Conservation (phyloP, 768 basidiomycete genomes). For the Tulasnella sp. region DNA sequence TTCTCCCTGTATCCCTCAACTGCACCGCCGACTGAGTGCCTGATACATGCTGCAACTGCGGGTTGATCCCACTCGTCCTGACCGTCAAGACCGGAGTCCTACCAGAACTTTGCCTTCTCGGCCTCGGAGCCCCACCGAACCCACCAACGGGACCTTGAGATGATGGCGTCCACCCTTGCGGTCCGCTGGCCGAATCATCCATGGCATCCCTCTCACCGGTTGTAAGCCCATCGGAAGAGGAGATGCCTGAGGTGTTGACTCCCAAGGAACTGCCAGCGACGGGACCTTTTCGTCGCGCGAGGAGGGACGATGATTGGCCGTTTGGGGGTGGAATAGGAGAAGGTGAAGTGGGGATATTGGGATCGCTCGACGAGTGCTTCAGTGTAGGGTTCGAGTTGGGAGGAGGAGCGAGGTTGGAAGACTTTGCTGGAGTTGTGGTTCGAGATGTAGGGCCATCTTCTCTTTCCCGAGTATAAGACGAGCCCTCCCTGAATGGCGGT, state of each 20-base stretch:
- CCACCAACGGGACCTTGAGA: no score
- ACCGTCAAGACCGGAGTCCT: constrained; percentile 1
- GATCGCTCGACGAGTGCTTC: not conserved
- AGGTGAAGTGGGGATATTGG: not conserved
- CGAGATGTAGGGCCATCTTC: no score
- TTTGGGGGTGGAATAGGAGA: not conserved
- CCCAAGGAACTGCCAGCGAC: not conserved
- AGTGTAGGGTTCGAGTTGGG: not conserved
- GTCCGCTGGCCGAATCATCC: no score
- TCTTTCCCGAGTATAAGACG: no score
- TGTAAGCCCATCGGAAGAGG: not conserved
- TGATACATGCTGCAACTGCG: no score
- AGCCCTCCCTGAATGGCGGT: no score
- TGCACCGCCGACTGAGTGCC: no score
- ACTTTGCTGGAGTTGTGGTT: not conserved
- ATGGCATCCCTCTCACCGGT: not conserved
- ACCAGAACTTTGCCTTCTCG: no score
- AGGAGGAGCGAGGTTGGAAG: not conserved
- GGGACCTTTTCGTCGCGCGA: not conserved
- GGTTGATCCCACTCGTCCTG: not conserved
- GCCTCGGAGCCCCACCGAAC: no score
- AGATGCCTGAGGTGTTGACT: constrained; percentile 9
- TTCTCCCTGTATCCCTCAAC: no score
- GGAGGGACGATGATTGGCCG: not conserved
- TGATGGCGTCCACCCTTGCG: no score